Evolutionary conservation across 108 stramenopile species (phyloP).

Genomic region (Nitzschia inconspicua): DNA sequence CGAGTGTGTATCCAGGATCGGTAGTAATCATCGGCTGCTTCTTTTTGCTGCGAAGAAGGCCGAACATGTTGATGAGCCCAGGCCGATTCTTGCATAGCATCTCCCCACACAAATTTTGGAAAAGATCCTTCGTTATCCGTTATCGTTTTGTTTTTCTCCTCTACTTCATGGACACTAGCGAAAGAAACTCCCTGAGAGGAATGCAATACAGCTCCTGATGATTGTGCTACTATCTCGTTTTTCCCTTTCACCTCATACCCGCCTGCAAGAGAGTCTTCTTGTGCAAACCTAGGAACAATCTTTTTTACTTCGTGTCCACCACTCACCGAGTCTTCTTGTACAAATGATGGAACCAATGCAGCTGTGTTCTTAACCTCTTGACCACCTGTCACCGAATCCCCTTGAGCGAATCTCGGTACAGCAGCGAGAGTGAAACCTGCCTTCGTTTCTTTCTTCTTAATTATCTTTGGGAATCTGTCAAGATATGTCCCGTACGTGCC

Average conservation of each 20-base stretch:
- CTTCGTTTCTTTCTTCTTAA: background rate
- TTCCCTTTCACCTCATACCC: too few relatives aligned
- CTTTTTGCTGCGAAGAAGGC: background rate
- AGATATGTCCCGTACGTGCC: constrained; percentile 1
- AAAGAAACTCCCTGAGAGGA: too few relatives aligned
- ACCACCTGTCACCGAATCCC: too few relatives aligned
- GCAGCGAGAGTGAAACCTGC: background rate
- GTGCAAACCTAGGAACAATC: background rate
- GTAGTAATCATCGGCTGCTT: background rate
- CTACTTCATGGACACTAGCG: too few relatives aligned
- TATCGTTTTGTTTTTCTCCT: background rate
- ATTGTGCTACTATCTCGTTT: too few relatives aligned
- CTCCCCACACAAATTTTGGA: too few relatives aligned
- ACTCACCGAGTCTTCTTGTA: background rate
- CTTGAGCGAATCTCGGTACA: too few relatives aligned
- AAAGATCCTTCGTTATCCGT: background rate
- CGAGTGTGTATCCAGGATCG: background rate
- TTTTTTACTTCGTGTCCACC: background rate
- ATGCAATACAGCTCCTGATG: too few relatives aligned
- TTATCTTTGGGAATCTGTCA: background rate
- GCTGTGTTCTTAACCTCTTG: background rate
- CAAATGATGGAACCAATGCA: background rate
- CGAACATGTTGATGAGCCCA: too few relatives aligned
- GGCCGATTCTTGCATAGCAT: too few relatives aligned
- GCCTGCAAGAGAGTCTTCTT: background rate